A percentile compares a stretch with the other conserved stretches of the same genome.
These are phyloP conservation scores for Phytopythium chamaehyphon DNA, from an alignment of 352 stramenopile species.

Conservation along the genomic window DNA sequence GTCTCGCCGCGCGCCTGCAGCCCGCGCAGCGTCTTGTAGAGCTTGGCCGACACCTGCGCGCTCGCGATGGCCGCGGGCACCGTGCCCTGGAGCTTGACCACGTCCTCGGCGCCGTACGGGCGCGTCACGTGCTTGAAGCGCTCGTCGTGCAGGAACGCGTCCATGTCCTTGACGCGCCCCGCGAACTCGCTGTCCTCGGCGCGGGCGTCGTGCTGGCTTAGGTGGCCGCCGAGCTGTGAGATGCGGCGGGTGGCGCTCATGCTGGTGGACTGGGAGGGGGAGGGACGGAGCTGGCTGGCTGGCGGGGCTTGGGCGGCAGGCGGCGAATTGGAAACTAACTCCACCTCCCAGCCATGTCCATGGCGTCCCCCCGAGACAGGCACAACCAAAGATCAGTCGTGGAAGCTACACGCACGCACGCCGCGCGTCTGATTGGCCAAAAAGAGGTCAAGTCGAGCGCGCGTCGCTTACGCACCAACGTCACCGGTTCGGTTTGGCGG, in stretches of 20 bases:
- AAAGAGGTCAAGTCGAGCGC: conserved; percentile 13
- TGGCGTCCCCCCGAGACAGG: not conserved
- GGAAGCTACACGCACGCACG: conserved; percentile 6
- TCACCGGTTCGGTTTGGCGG: conserved; percentile 39
- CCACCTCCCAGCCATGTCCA: not conserved
- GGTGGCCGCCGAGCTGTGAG: conserved; percentile 63
- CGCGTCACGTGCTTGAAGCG: conserved; percentile 81
- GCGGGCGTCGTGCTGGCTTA: conserved; percentile 49
- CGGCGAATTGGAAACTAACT: conserved; percentile 48
- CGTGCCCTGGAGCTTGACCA: conserved; percentile 85
- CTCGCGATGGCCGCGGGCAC: conserved; percentile 43
- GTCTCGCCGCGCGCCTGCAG: conserved; percentile 74
- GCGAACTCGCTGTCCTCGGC: conserved; percentile 59
- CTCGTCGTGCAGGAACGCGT: conserved; percentile 64
- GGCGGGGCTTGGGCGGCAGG: conserved; percentile 16
- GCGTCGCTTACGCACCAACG: conserved; percentile 41
- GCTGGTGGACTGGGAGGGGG: not conserved
- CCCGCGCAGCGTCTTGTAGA: conserved; percentile 86
- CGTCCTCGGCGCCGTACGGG: conserved; percentile 74
- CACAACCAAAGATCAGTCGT: conserved; percentile 13
- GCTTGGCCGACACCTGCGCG: conserved; percentile 65
- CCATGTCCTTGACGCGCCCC: conserved; percentile 69
- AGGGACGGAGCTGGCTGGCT: conserved; percentile 2
- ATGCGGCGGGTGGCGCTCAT: conserved; percentile 76
- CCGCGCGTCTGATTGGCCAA: conserved; percentile 22